Evolutionary conservation across 139 green algal species (phyloP).

Genomic region (Coelastrella sp.): DNA sequence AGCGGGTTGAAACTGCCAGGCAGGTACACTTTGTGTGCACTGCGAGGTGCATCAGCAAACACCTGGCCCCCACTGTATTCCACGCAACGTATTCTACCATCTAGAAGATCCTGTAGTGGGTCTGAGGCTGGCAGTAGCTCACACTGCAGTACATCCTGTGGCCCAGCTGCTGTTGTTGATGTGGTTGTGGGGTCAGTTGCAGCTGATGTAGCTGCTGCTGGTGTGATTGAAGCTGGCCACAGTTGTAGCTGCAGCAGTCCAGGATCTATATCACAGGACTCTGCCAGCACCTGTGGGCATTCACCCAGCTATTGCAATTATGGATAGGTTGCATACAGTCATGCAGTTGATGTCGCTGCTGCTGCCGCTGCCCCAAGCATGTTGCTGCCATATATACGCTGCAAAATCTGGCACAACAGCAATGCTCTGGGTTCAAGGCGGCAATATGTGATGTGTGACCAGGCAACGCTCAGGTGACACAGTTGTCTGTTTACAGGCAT

Average conservation of each 20-base stretch:
- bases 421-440: no score
- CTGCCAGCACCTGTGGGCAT: conserved; percentile 56
- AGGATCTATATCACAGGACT: conserved; percentile 19
- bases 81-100: conserved; percentile 64
- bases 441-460: no score
- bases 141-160: conserved; percentile 36
- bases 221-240: no score
- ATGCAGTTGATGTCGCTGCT: no score
- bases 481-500: no score
- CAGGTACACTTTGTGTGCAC: conserved; percentile 72
- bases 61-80: conserved; percentile 74
- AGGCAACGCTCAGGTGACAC: no score
- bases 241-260: conserved; percentile 26
- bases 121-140: conserved; percentile 32
- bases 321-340: no score
- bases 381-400: no score
- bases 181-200: not conserved
- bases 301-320: no score
- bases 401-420: no score
- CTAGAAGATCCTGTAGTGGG: conserved; percentile 66
- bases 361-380: no score
- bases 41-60: conserved; percentile 74
- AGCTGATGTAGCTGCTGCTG: not conserved
- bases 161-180: conserved; percentile 6
- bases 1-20: conserved; percentile 94